Conservation (phyloP, 371 early-diverging fungal species). For the Blakeslea trispora region DNA sequence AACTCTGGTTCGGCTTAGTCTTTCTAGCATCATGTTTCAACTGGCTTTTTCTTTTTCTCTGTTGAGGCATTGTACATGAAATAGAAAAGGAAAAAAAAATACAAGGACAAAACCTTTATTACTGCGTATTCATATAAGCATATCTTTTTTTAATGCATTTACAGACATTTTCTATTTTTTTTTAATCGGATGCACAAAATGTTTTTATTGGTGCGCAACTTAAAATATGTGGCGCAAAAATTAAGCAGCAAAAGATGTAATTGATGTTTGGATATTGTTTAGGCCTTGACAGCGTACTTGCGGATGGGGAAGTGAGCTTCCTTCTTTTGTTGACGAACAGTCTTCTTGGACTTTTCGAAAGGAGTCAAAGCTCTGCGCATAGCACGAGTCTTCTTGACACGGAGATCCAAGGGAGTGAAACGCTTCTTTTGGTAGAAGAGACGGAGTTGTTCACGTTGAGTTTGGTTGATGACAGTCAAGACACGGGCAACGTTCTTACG, state of each 20-base stretch:
- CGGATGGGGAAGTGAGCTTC: constrained; percentile 84
- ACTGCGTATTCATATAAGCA: not conserved
- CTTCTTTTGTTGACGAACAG: constrained; percentile 82
- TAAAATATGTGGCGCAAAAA: too few relatives aligned
- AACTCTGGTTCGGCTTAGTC: not conserved
- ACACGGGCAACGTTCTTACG: constrained; percentile 95
- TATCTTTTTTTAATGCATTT: not conserved
- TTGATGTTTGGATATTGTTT: too few relatives aligned
- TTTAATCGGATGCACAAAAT: too few relatives aligned
- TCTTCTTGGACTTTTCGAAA: constrained; percentile 71
- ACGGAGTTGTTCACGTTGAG: constrained; percentile 83
- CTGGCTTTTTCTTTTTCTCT: not conserved
- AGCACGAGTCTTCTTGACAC: constrained; percentile 96
- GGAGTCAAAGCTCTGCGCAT: constrained; percentile 92
- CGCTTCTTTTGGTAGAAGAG: constrained; percentile 88
- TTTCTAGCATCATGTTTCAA: not conserved
- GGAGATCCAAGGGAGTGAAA: constrained; percentile 91
- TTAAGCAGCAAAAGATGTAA: too few relatives aligned
- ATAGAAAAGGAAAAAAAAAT: not conserved
- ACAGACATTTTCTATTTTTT: not conserved
- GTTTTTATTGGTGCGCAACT: too few relatives aligned
- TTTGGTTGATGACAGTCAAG: constrained; percentile 92
- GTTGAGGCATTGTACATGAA: not conserved
- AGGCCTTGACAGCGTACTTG: constrained; percentile 86
- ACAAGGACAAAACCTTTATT: not conserved